Conservation (phyloP, 169 alveolate species). For the Amoebophrya sp. region DNA sequence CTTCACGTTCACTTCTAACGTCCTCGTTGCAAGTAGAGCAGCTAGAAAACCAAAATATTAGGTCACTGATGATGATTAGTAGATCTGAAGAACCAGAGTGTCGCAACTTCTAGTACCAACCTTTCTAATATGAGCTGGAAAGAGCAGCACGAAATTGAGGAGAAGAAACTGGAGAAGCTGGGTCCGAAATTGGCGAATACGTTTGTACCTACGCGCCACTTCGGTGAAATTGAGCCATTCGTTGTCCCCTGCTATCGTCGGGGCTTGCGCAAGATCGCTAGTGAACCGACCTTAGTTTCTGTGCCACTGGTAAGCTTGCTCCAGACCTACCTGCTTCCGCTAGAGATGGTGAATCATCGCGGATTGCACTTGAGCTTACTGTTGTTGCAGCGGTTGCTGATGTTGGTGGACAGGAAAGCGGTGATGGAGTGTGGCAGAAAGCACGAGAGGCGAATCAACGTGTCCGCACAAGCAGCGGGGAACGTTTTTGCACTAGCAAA, state of each 20-base stretch:
- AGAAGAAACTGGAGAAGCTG: background rate
- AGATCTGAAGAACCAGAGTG: too few relatives aligned
- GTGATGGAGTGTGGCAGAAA: background rate
- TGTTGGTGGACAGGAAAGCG: background rate
- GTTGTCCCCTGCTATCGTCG: background rate
- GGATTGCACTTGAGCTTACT: background rate
- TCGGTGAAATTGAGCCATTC: background rate
- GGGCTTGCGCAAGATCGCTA: background rate
- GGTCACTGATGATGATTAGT: too few relatives aligned
- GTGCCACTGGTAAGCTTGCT: background rate
- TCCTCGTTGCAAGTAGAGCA: too few relatives aligned
- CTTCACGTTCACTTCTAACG: too few relatives aligned
- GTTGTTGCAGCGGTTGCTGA: background rate
- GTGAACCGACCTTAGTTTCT: background rate
- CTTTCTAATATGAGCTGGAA: too few relatives aligned
- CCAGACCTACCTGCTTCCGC: background rate
- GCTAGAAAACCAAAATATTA: too few relatives aligned
- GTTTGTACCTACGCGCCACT: background rate
- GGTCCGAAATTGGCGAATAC: background rate
- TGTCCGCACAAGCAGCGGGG: background rate
- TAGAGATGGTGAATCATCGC: background rate
- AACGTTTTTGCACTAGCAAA: background rate
- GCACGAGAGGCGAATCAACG: background rate
- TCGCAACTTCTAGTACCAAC: too few relatives aligned
- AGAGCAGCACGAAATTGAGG: background rate